Conservation (phyloP, 2,329 filamentous ascomycete genomes). For the Talaromyces albobiverticillius region DNA sequence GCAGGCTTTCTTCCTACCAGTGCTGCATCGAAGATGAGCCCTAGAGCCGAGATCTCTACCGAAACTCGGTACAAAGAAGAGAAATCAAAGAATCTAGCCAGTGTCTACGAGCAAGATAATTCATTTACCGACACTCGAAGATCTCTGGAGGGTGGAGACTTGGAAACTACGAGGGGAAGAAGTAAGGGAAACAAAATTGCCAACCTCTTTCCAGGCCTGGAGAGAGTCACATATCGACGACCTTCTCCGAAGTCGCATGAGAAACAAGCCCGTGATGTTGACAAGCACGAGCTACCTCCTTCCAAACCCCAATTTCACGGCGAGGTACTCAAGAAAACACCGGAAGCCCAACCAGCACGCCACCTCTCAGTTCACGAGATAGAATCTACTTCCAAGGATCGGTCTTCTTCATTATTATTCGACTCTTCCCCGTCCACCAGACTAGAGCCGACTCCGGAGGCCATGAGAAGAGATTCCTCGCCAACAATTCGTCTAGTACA, state of each 20-base stretch:
- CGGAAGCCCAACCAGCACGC: conserved; percentile 13
- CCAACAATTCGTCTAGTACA: conserved; percentile 13
- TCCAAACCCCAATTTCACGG: background rate
- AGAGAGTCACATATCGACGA: conserved; percentile 31
- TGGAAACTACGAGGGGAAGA: background rate
- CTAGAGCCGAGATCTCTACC: background rate
- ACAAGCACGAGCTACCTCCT: background rate
- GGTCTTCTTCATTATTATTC: conserved; percentile 44
- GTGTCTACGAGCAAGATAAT: conserved; percentile 2
- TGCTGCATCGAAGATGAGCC: background rate
- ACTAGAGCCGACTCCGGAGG: conserved; percentile 17
- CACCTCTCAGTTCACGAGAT: conserved; percentile 7
- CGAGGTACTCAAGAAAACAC: background rate
- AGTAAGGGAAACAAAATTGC: conserved; percentile 27
- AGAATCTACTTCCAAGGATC: conserved; percentile 32
- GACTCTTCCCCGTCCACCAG: conserved; percentile 33
- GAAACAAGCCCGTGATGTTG: conserved; percentile 19
- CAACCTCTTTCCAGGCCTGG: conserved; percentile 34
- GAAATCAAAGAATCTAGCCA: background rate
- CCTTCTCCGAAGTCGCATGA: conserved; percentile 20
- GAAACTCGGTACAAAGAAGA: background rate
- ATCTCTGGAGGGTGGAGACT: background rate
- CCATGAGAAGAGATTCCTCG: background rate
- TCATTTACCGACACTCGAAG: background rate
- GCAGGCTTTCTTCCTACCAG: conserved; percentile 11